A percentile compares a stretch with the other conserved stretches of the same genome.
Evolutionary conservation across 306 rosid genomes (phyloP).

Genomic region (Carpinus fangiana): DNA sequence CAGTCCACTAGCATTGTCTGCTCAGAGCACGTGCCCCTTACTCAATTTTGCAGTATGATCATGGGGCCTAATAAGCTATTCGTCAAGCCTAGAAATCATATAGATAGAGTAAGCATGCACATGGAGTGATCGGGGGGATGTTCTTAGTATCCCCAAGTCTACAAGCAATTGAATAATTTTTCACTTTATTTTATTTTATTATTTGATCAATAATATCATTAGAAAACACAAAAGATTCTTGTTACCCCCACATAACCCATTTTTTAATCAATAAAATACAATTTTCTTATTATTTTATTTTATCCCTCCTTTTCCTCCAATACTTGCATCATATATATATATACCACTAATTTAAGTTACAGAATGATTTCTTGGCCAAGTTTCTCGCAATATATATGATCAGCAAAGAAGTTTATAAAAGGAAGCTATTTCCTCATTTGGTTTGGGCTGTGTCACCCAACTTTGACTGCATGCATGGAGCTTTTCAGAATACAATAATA

Average conservation of each 20-base stretch:
- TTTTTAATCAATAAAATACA: background rate
- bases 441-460: background rate
- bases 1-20: no score
- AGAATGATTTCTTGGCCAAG: background rate
- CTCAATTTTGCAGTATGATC: no score
- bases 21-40: no score
- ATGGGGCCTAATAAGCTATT: no score
- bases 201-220: background rate
- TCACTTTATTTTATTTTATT: no score
- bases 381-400: background rate
- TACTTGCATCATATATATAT: background rate
- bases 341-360: background rate
- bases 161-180: background rate
- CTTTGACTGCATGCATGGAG: background rate
- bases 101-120: background rate
- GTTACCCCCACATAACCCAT: background rate
- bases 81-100: background rate
- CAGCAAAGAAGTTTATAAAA: background rate
- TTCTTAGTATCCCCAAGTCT: background rate
- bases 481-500: background rate
- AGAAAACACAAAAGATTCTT: background rate
- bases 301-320: no score
- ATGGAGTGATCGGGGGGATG: background rate
- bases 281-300: no score
- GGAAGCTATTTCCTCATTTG: background rate